Conservation (phyloP, 495 filamentous ascomycete genomes). For the Penicillium herquei region DNA sequence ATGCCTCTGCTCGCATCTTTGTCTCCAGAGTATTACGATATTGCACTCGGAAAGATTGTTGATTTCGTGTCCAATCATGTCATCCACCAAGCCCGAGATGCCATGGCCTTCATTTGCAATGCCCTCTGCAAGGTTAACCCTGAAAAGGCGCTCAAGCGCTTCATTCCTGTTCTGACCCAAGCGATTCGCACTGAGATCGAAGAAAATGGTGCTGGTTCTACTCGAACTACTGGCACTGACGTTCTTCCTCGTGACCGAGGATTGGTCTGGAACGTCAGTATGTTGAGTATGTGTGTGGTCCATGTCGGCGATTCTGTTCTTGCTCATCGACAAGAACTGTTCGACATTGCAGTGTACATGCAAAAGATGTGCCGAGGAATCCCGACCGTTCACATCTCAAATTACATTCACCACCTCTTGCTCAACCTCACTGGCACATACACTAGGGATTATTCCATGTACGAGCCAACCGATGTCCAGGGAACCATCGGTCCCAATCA, state of each 20-base stretch:
- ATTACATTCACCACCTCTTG: constrained; percentile 98
- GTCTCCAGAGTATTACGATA: constrained; percentile 91
- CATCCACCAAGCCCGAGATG: constrained; percentile 94
- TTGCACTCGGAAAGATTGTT: constrained; percentile 85
- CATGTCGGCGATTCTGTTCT: constrained; percentile 90
- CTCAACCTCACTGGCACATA: constrained; percentile 94
- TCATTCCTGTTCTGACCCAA: constrained; percentile 84
- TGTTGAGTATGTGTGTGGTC: constrained; percentile 97
- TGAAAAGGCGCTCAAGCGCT: constrained; percentile 82
- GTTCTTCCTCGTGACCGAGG: constrained; percentile 90
- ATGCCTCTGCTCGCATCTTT: constrained; percentile 86
- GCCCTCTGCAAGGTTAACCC: constrained; percentile 92
- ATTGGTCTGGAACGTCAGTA: constrained; percentile 94
- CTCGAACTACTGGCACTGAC: constrained; percentile 87
- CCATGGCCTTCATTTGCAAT: constrained; percentile 98
- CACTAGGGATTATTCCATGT: constrained; percentile 81
- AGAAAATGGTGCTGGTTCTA: constrained; percentile 94
- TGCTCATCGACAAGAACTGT: constrained; percentile 80
- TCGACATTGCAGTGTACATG: constrained; percentile 93
- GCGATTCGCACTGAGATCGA: constrained; percentile 96
- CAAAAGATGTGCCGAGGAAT: constrained; percentile 90
- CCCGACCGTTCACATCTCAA: constrained; percentile 92
- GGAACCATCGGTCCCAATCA: constrained; percentile 61
- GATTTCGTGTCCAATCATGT: constrained; percentile 94
- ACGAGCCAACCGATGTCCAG: constrained; percentile 64